These are phyloP conservation scores for Tolypocladium endophyticum DNA, from an alignment of 2,329 filamentous ascomycete species.

Conservation along the genomic window DNA sequence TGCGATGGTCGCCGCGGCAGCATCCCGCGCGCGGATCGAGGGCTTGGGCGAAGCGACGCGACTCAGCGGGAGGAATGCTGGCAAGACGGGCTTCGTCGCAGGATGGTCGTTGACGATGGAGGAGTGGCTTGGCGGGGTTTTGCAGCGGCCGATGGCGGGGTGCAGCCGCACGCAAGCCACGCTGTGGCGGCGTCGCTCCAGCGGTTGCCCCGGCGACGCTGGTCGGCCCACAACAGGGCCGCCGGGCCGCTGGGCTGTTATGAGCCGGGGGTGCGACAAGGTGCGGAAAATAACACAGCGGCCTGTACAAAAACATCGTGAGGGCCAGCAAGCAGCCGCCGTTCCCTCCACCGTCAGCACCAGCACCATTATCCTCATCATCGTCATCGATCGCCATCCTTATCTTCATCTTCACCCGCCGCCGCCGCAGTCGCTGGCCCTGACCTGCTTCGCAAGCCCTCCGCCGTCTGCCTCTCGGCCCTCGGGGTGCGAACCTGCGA, in stretches of 20 bases:
- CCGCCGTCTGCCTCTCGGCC: not conserved
- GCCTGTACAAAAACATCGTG: conserved; percentile 22
- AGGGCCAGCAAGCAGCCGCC: conserved; percentile 4
- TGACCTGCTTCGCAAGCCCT: not conserved
- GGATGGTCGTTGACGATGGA: not conserved
- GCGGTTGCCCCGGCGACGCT: conserved; percentile 12
- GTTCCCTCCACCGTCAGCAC: not conserved
- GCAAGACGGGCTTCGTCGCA: conserved; percentile 1
- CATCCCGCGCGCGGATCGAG: not conserved
- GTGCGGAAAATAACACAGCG: not conserved
- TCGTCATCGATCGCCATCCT: not conserved
- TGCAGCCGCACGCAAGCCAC: not conserved
- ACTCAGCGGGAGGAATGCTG: conserved; percentile 5
- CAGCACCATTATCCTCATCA: not conserved
- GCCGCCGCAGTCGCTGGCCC: not conserved
- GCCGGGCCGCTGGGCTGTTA: conserved; percentile 1
- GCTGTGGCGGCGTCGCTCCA: conserved; percentile 1
- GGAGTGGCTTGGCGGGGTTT: not conserved
- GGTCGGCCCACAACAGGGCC: conserved; percentile 8
- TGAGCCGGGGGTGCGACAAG: conserved; percentile 4
- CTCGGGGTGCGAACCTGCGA: not conserved
- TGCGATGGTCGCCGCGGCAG: not conserved
- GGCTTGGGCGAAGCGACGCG: not conserved
- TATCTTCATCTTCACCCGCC: not conserved
- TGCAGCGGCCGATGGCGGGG: too few species aligned